Conservation (phyloP, 148 eudicot species). For the Chenopodium formosanum region DNA sequence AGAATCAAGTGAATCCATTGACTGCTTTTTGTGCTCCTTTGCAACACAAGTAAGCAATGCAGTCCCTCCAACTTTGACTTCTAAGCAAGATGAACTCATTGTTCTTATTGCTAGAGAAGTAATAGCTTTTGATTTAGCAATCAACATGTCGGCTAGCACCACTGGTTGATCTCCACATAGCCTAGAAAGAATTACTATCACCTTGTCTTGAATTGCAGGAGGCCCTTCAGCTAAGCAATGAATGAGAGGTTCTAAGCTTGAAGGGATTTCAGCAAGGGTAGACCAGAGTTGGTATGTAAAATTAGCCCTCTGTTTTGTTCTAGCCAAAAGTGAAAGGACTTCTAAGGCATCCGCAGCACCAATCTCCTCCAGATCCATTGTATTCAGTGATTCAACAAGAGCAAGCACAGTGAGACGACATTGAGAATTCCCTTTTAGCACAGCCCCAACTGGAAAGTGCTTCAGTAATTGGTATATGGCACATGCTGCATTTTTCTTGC, state of each 20-base stretch:
- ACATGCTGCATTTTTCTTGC: conserved; percentile 68
- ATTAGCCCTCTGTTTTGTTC: conserved; percentile 51
- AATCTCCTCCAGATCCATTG: conserved; percentile 52
- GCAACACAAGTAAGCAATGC: conserved; percentile 64
- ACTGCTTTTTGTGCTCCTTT: conserved; percentile 49
- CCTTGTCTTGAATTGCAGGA: conserved; percentile 64
- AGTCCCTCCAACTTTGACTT: conserved; percentile 73
- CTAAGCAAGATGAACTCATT: conserved; percentile 53
- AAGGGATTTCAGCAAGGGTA: conserved; percentile 57
- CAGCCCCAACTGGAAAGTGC: conserved; percentile 64
- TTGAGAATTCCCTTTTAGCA: conserved; percentile 57
- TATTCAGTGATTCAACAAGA: conserved; percentile 52
- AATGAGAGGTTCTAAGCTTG: conserved; percentile 59
- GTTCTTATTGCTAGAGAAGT: conserved; percentile 61
- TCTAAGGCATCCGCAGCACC: conserved; percentile 66
- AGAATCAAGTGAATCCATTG: conserved; percentile 50
- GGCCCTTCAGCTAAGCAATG: conserved; percentile 68
- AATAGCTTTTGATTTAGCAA: conserved; percentile 48
- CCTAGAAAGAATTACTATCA: conserved; percentile 62
- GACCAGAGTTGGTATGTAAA: conserved; percentile 44
- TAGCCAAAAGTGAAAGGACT: conserved; percentile 57
- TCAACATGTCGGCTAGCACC: conserved; percentile 53
- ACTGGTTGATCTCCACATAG: conserved; percentile 64
- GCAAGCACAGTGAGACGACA: conserved; percentile 68
- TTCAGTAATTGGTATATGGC: conserved; percentile 63